Evolutionary conservation across 768 basidiomycete species (phyloP).

Genomic region (Amanita muscaria): DNA sequence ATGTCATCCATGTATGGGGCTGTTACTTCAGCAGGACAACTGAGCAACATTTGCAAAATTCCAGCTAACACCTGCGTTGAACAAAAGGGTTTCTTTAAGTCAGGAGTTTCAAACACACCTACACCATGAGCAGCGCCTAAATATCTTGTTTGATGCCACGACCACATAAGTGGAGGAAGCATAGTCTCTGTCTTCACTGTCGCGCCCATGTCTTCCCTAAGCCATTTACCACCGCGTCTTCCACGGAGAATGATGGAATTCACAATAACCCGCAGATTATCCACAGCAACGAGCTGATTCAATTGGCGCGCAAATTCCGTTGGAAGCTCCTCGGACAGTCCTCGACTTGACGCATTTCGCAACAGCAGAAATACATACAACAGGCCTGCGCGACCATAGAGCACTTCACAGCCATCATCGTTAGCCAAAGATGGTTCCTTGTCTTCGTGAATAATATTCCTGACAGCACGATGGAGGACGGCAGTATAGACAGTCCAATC

Average conservation of each 20-base stretch:
- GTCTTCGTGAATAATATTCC: conserved; percentile 18
- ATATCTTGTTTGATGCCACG: conserved; percentile 48
- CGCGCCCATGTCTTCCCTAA: background rate
- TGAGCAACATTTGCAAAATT: conserved; percentile 42
- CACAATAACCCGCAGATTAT: conserved; percentile 27
- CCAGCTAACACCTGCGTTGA: conserved; percentile 28
- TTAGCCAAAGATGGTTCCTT: conserved; percentile 13
- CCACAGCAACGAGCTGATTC: conserved; percentile 13
- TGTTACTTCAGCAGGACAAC: conserved; percentile 30
- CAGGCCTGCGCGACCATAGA: conserved; percentile 52
- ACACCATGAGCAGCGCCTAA: conserved; percentile 54
- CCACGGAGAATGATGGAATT: conserved; percentile 40
- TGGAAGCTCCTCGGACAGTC: background rate
- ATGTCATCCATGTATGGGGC: conserved; percentile 31
- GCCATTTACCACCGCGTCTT: conserved; percentile 10
- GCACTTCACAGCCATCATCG: conserved; percentile 46
- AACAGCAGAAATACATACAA: conserved; percentile 43
- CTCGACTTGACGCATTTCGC: conserved; percentile 18
- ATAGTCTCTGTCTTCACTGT: background rate
- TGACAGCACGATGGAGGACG: conserved; percentile 17
- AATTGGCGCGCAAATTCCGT: conserved; percentile 6
- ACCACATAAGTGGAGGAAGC: conserved; percentile 46
- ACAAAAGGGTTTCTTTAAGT: background rate
- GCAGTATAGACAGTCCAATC: conserved; percentile 16
- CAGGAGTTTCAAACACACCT: conserved; percentile 25